Evolutionary conservation across 2,329 filamentous ascomycete species (phyloP).

Genomic region (Sporothrix curviconia): DNA sequence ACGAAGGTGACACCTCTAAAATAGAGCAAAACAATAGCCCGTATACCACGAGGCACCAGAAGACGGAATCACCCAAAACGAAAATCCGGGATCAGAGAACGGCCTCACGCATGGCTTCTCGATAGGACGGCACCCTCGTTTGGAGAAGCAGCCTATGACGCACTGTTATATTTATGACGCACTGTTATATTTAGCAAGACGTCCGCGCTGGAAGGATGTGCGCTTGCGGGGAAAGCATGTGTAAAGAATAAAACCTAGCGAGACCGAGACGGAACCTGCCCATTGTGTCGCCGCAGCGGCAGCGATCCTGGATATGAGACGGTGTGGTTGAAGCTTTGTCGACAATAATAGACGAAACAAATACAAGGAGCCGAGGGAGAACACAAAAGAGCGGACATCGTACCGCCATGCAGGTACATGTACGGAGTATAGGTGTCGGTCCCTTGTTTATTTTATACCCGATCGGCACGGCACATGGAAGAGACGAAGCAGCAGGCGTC

Average conservation of each 20-base stretch:
- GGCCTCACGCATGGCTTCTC: not conserved
- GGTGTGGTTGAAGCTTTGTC: not conserved
- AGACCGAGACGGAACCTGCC: not conserved
- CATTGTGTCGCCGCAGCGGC: not conserved
- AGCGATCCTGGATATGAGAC: conserved; percentile 2
- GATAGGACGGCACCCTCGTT: not conserved
- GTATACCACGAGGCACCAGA: not conserved
- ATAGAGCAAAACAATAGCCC: not conserved
- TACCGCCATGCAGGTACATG: not conserved
- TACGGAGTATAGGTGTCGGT: not conserved
- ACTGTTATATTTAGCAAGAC: no score
- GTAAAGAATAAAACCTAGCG: no score
- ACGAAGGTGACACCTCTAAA: not conserved
- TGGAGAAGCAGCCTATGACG: not conserved
- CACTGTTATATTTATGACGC: no score
- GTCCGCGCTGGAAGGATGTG: not conserved
- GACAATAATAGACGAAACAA: not conserved
- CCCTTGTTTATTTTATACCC: conserved; percentile 2
- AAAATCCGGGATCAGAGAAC: not conserved
- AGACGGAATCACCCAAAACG: not conserved
- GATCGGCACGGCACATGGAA: not conserved
- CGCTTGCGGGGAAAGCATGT: not conserved
- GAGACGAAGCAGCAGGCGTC: conserved; percentile 6
- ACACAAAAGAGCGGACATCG: not conserved
- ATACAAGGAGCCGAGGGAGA: not conserved